Evolutionary conservation across 2,329 filamentous ascomycete genomes (phyloP), one percentile per base, ranked within the genome.

Genomic region (Zalaria sp.): DNA sequence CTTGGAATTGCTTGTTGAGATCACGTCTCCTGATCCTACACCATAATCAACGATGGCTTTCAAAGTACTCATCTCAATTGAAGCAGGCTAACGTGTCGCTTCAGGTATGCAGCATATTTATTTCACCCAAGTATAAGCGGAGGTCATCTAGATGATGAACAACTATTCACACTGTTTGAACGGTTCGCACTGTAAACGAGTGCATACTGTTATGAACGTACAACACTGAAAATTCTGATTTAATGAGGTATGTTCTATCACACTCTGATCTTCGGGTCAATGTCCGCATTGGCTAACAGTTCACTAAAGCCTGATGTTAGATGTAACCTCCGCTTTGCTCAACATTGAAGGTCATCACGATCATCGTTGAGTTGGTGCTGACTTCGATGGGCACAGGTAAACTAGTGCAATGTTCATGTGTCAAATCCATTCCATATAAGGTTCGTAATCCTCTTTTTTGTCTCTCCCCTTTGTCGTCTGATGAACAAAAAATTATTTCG

Each of bases 151-250:
- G 53, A 77, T 77, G 75, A 79, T 79, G 74, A 78, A 71, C 64
- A 57, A 67, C 66, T 78, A 79, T 79, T 79, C 75, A 79, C 75
- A 78, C 75, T 79, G 74, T 78, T 75, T 77, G 75, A 79, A 65
- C 67, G 62, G 61, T 61, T 57, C 59, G 59, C 62, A 58, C 56
- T 58, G 61, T 68, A 68, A 18, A 67, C 62, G 64, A 65, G 55
- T 56, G 57, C 51, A 50, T 38, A 62, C 59, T 53, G 69, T 61
- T 51, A 71, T 77, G 73, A 77, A 72, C 71, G 67, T 63, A 57
- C 52, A 59, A 70, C 70, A 74, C 68, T 69, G 65, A 73, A 74
- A 75, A 78, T 75, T 78, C 75, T 79, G 75, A 79, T 78, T 77
- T 77, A 78, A 77, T 77, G 74, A 77, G 73, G 73, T 66, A 62